Percentiles rank a stretch among this genome's conserved stretches.
These are phyloP conservation scores for Blumeriella jaapii DNA, from an alignment of 2,329 filamentous ascomycete genomes.

Conservation along the genomic window DNA sequence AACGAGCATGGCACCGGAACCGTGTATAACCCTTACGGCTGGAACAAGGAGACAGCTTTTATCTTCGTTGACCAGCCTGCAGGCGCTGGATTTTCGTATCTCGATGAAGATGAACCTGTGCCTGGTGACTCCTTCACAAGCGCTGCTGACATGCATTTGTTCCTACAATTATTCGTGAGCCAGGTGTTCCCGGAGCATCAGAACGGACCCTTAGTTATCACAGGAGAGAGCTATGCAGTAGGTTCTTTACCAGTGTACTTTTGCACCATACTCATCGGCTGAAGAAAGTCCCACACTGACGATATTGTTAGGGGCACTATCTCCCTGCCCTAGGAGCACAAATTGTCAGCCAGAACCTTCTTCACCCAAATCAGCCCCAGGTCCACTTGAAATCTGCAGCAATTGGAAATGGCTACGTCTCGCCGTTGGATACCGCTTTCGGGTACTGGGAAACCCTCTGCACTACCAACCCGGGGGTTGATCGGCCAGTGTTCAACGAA, in stretches of 20 bases:
- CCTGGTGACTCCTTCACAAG: conserved; percentile 32
- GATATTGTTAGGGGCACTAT: conserved; percentile 32
- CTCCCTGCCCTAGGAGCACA: conserved; percentile 34
- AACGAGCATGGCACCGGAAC: conserved; percentile 35
- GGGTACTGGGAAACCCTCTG: conserved; percentile 37
- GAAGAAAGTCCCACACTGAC: conserved; percentile 1
- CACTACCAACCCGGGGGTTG: conserved; percentile 34
- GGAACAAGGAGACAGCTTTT: conserved; percentile 46
- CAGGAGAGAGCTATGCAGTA: conserved; percentile 38
- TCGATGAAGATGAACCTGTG: conserved; percentile 27
- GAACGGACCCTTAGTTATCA: conserved; percentile 33
- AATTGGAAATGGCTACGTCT: conserved; percentile 36
- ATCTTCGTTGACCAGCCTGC: conserved; percentile 47
- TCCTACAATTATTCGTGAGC: conserved; percentile 36
- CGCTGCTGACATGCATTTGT: conserved; percentile 37
- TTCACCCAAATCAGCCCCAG: conserved; percentile 31
- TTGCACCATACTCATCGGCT: too few species aligned
- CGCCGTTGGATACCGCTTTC: conserved; percentile 30
- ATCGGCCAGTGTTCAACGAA: conserved; percentile 32
- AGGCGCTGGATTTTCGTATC: conserved; percentile 54
- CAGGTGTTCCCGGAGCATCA: conserved; percentile 33
- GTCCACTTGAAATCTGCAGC: conserved; percentile 34
- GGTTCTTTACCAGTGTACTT: too few species aligned
- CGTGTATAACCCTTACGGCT: conserved; percentile 44
- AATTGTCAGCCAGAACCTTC: conserved; percentile 33